These are phyloP conservation scores for Blepharisma undulans DNA, from an alignment of 169 alveolate genomes.

Conservation along the genomic window DNA sequence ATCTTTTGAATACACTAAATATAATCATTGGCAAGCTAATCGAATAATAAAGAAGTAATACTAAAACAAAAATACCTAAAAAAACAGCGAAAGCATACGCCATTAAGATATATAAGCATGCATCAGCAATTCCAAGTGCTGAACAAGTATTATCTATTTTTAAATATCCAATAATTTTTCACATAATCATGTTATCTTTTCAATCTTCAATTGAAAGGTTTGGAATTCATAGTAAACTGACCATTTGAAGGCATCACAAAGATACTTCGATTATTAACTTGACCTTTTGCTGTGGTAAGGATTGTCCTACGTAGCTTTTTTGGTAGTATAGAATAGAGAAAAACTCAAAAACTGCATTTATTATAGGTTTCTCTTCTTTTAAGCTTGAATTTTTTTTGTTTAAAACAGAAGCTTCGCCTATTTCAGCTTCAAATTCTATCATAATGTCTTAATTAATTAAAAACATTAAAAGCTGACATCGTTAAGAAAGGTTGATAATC, in stretches of 20 bases:
- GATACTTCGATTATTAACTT: background rate
- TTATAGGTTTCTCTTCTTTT: background rate
- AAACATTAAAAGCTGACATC: background rate
- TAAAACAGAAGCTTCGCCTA: background rate
- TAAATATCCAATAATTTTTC: background rate
- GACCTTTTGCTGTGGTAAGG: background rate
- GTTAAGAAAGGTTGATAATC: background rate
- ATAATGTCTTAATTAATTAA: no score
- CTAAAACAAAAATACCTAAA: background rate
- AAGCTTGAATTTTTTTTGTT: background rate
- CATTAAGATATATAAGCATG: background rate
- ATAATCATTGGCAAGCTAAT: background rate
- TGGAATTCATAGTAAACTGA: background rate
- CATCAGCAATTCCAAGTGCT: background rate
- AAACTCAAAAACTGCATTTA: background rate
- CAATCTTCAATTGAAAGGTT: background rate
- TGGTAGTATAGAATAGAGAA: background rate
- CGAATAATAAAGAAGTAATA: background rate
- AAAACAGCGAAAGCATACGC: background rate
- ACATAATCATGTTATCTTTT: background rate
- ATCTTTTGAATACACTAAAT: background rate
- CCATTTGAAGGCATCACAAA: background rate
- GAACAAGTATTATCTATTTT: background rate
- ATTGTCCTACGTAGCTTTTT: background rate
- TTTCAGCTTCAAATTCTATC: background rate